These are phyloP conservation scores for Diplodia sapinea DNA, from an alignment of 2,329 filamentous ascomycete species.

Conservation along the genomic window DNA sequence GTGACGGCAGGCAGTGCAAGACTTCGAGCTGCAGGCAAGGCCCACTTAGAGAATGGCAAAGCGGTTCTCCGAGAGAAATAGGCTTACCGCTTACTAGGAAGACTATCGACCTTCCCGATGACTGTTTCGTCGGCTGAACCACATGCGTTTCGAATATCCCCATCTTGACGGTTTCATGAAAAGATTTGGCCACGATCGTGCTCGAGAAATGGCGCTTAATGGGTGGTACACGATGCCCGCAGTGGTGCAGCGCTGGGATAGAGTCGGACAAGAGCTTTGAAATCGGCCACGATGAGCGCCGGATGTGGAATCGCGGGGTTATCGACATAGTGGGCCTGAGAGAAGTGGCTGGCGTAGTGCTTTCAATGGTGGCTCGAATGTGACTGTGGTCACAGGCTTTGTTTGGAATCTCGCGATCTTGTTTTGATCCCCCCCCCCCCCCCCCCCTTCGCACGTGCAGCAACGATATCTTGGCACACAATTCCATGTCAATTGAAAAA, in stretches of 20 bases:
- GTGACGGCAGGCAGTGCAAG: background rate
- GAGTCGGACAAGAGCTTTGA: background rate
- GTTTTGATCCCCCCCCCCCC: too few relatives aligned
- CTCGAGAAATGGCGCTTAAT: background rate
- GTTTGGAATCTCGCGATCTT: too few relatives aligned
- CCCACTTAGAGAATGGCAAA: background rate
- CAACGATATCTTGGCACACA: too few relatives aligned
- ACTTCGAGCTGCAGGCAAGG: background rate
- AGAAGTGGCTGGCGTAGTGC: background rate
- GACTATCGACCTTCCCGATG: background rate
- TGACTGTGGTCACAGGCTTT: too few relatives aligned
- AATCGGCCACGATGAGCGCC: background rate
- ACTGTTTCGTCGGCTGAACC: background rate
- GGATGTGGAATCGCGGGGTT: background rate
- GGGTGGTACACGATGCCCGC: background rate
- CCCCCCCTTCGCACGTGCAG: too few relatives aligned
- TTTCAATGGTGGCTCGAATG: background rate
- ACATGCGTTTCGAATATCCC: background rate
- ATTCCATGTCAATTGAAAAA: too few relatives aligned
- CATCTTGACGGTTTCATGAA: background rate
- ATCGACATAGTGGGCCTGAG: background rate
- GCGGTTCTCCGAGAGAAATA: background rate
- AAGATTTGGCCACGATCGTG: background rate
- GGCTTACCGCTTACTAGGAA: background rate
- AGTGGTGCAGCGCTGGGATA: background rate